Base-by-base conservation (phyloP, 202 grass and related monocot genomes). In the Digitaria exilis region DNA sequence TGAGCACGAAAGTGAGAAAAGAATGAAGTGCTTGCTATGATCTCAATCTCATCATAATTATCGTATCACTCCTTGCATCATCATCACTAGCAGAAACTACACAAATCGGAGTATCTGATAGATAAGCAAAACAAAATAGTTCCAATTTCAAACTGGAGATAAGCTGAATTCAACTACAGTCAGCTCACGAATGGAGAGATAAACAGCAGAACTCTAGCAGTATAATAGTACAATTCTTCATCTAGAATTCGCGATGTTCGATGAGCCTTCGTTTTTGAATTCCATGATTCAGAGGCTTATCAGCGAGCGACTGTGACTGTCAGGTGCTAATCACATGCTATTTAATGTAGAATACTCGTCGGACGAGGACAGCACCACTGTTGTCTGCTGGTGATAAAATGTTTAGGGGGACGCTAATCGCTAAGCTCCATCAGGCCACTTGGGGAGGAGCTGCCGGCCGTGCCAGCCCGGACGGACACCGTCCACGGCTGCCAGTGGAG, bases 251-350 rank as follows among this genome's bases (percentile, higher is more conserved):
- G 14, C 60, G 84, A 48, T n/a, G 68, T 19, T 34, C 80, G 34
- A 87, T 84, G 81, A 29, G 60, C 61, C 71, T 26, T 11, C 43
- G 5, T 80, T 87, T 87, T 84, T 80, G 68, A 83, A 70, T 70
- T 83, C 37, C 84, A 70, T 42, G 42, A 45, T 45, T 46, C 76
- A 84, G 50, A 73, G 69, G 31, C 1, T 39, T 32, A 73, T 58
- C 57, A 26, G 87, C 26, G 9, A 50, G 3, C 25, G 16, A 31
- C 44, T 72, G 64, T 72, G 64, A 30, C 50, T 69, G 84, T 83
- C 88, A 90, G 88, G 79, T 90, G 84, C 79, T 30, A 21, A 49
- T 14, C 84, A 90, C 88, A 90, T 84, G 84, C 75, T 26, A 31
- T 43, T 50, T 61, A 34, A 75, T 29, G 52, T 90, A 86, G 29